Evolutionary conservation across 257 asterid species (phyloP).

Genomic region (Schizonepeta tenuifolia): DNA sequence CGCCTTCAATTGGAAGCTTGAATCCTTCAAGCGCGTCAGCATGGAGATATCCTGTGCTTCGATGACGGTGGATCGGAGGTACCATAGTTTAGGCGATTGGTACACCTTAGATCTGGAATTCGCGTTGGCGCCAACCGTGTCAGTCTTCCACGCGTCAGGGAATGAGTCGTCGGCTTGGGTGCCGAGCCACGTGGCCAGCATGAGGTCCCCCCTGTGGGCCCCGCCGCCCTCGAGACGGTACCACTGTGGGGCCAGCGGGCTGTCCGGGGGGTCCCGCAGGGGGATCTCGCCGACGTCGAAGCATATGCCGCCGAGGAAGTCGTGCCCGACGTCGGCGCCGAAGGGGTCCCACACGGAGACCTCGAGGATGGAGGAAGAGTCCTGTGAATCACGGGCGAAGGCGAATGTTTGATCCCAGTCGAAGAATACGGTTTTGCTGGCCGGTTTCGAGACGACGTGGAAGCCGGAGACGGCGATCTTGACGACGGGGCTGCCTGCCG

Average conservation of each 20-base stretch:
- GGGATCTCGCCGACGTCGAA: constrained; percentile 89
- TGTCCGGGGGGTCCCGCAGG: constrained; percentile 85
- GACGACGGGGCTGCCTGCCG: constrained; percentile 70
- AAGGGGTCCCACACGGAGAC: constrained; percentile 81
- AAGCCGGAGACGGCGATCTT: constrained; percentile 68
- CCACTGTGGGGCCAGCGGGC: constrained; percentile 92
- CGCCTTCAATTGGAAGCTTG: constrained; percentile 59
- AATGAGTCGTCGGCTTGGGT: constrained; percentile 94
- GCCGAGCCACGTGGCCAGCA: constrained; percentile 95
- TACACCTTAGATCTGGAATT: constrained; percentile 70
- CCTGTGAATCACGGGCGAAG: constrained; percentile 62
- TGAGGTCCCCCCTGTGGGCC: constrained; percentile 80
- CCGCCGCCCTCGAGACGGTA: constrained; percentile 92
- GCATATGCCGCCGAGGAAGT: constrained; percentile 86
- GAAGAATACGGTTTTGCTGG: constrained; percentile 59
- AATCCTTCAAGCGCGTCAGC: constrained; percentile 41
- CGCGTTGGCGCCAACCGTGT: constrained; percentile 56
- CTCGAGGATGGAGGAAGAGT: constrained; percentile 69
- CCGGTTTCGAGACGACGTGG: constrained; percentile 73
- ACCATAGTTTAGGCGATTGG: constrained; percentile 90
- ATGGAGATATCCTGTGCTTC: constrained; percentile 78
- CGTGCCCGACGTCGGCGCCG: constrained; percentile 52
- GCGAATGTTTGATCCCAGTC: constrained; percentile 94
- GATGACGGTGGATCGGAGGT: constrained; percentile 65
- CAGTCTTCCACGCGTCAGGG: constrained; percentile 89